Conservation (phyloP, 305 asterid species). For the Stenogyne calaminthoides region DNA sequence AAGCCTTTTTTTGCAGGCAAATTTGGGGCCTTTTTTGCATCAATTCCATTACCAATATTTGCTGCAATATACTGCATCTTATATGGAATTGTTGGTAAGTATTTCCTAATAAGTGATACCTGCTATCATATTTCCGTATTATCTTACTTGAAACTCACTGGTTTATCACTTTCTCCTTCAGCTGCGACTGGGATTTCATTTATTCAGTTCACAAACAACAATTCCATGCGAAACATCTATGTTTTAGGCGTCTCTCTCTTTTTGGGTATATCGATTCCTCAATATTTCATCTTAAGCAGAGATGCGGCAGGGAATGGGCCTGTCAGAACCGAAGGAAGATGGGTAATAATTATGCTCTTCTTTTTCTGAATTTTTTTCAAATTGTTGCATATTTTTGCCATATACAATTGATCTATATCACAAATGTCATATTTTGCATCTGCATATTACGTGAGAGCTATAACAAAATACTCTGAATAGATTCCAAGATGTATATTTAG, state of each 20-base stretch:
- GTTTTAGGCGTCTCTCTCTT: conserved; percentile 73
- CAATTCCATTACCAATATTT: conserved; percentile 90
- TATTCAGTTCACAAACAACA: conserved; percentile 82
- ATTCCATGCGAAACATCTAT: conserved; percentile 91
- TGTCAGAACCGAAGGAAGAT: conserved; percentile 79
- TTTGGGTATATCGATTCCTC: conserved; percentile 90
- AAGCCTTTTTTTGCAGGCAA: conserved; percentile 62
- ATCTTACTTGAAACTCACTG: neutral
- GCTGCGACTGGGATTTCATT: conserved; percentile 90
- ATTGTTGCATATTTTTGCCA: neutral
- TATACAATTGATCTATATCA: neutral
- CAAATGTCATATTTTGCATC: neutral
- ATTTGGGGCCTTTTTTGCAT: conserved; percentile 94
- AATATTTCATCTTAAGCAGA: conserved; percentile 76
- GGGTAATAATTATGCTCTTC: conserved; percentile 57
- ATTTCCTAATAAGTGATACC: neutral
- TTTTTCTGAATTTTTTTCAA: neutral
- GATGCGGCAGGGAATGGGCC: conserved; percentile 85
- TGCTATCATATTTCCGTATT: conserved; percentile 3
- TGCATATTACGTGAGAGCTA: neutral
- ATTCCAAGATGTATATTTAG: neutral
- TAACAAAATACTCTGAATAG: neutral
- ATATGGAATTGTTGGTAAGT: conserved; percentile 93
- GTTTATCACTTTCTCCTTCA: conserved; percentile 38
- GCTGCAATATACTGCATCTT: conserved; percentile 87